A percentile compares a stretch with the other conserved stretches of the same genome.
Conservation (phyloP, 306 rosid genomes). For the Ceratonia siliqua region DNA sequence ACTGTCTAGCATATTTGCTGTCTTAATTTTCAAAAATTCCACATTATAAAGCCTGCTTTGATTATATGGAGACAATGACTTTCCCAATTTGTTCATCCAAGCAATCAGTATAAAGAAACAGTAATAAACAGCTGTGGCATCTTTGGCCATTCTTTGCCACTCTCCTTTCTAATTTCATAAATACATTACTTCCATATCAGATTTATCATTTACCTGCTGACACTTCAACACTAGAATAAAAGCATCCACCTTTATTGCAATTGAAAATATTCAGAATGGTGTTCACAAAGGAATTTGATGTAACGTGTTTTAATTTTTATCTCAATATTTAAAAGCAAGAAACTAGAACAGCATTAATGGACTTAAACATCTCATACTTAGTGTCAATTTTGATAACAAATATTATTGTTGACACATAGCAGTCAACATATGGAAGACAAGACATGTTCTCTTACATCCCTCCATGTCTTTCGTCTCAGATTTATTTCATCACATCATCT, state of each 20-base stretch:
- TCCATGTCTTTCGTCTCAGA: slow-evolving; percentile 12
- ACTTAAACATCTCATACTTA: not conserved
- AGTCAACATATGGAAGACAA: not conserved
- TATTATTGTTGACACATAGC: not conserved
- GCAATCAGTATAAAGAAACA: not conserved
- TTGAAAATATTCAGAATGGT: not conserved
- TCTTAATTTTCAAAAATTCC: not conserved
- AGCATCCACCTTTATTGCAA: not conserved
- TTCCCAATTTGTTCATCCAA: not conserved
- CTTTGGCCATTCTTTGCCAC: not conserved
- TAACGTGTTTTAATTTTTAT: not conserved
- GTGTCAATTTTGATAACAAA: not conserved
- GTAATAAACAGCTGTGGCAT: slow-evolving; percentile 16
- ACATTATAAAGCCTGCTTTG: not conserved
- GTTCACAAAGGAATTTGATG: not conserved
- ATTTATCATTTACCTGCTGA: slow-evolving; percentile 16
- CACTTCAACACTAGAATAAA: not conserved
- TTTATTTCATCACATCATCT: slow-evolving; percentile 7
- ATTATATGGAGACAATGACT: not conserved
- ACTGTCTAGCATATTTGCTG: not conserved
- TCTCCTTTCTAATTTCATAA: not conserved
- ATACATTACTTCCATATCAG: not conserved
- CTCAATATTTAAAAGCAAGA: not conserved
- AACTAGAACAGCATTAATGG: no score
- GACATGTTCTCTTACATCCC: not conserved